Evolutionary conservation across 1,284 basidiomycete species (phyloP).

Genomic region (Ustilago cynodontis): DNA sequence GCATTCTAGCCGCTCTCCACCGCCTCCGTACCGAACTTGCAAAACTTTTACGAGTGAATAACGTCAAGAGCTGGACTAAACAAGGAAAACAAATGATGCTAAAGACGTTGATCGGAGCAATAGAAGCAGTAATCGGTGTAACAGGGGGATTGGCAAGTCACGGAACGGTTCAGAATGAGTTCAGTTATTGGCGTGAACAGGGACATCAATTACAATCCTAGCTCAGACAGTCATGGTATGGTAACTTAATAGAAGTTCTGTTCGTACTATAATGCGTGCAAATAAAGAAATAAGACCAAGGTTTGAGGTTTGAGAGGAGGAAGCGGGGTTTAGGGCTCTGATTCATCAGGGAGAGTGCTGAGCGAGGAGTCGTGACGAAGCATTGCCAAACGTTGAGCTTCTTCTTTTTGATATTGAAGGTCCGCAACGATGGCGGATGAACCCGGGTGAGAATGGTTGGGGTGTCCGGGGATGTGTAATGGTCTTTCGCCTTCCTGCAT

Average conservation of each 20-base stretch:
- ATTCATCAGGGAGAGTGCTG: conserved; percentile 35
- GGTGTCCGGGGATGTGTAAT: conserved; percentile 38
- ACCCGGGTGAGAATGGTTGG: conserved; percentile 54
- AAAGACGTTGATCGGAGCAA: neutral
- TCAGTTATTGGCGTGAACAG: conserved; percentile 42
- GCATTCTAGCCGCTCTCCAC: conserved; percentile 17
- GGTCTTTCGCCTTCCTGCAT: conserved; percentile 11
- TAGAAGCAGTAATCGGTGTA: conserved; percentile 1
- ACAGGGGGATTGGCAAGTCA: conserved; percentile 3
- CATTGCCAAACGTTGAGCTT: conserved; percentile 54
- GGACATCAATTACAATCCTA: neutral
- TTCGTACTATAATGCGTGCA: too few relatives aligned
- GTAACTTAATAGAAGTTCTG: too few relatives aligned
- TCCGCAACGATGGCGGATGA: conserved; percentile 58
- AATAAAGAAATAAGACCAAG: too few relatives aligned
- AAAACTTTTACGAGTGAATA: conserved; percentile 2
- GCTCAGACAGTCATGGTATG: neutral
- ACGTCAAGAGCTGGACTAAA: neutral
- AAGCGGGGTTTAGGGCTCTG: neutral
- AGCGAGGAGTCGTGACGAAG: conserved; percentile 46
- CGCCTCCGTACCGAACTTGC: conserved; percentile 23
- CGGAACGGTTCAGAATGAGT: conserved; percentile 42
- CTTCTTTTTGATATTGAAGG: conserved; percentile 57
- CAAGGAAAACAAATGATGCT: neutral
- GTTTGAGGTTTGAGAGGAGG: too few relatives aligned